Conservation (phyloP, 768 basidiomycete genomes). For the Rhodotorula sphaerocarpa region DNA sequence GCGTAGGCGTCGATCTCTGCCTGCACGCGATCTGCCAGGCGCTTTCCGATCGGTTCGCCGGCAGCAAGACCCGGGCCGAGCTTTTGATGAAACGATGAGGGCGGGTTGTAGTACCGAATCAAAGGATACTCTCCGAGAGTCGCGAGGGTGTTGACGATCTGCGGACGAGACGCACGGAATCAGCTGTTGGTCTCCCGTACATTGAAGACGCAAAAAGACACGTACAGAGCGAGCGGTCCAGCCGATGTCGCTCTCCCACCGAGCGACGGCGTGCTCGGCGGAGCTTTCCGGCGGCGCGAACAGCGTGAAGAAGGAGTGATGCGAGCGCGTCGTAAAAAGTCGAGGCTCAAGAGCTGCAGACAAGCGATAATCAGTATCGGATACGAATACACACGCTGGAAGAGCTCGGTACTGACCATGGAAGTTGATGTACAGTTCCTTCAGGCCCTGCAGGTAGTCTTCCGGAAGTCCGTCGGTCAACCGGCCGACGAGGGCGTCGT, state of each 20-base stretch:
- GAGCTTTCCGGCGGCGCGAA: slow-evolving; percentile 66
- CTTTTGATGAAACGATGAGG: slow-evolving; percentile 73
- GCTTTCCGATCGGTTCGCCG: slow-evolving; percentile 66
- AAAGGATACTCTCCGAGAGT: slow-evolving; percentile 84
- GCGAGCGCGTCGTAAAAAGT: slow-evolving; percentile 68
- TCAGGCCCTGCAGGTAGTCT: slow-evolving; percentile 63
- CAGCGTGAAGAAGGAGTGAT: slow-evolving; percentile 74
- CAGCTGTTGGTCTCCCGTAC: background rate
- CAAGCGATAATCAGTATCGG: too few relatives aligned
- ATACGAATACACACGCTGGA: too few relatives aligned
- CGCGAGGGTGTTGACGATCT: slow-evolving; percentile 82
- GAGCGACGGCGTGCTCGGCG: slow-evolving; percentile 59
- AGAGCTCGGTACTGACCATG: slow-evolving; percentile 59
- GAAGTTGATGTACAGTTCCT: slow-evolving; percentile 86
- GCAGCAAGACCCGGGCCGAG: slow-evolving; percentile 59
- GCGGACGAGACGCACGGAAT: background rate
- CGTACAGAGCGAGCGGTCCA: slow-evolving; percentile 50
- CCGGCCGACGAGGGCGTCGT: slow-evolving; percentile 66
- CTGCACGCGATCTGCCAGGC: slow-evolving; percentile 80
- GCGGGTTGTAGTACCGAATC: slow-evolving; percentile 83
- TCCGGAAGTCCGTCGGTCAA: slow-evolving; percentile 68
- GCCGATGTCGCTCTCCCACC: slow-evolving; percentile 78
- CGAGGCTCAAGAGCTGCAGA: slow-evolving; percentile 76
- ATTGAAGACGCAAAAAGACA: background rate
- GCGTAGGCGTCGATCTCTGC: slow-evolving; percentile 76